phyloP scores from a whole-genome alignment of 208 protist genomes.

The Crithidia sp. region DNA sequence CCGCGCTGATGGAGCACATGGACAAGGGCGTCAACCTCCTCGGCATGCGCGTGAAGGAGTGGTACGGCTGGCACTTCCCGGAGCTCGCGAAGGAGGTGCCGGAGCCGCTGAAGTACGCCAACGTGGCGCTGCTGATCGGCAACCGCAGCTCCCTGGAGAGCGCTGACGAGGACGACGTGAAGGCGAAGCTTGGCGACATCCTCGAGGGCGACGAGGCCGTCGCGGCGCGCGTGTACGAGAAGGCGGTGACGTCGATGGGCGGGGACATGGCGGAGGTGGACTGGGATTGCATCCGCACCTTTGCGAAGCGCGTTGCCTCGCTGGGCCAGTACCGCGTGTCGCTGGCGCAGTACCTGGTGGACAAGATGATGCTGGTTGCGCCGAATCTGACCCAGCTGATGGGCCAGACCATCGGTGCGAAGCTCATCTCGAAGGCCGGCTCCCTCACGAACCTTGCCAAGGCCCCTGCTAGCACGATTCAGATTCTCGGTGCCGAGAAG shows the following conservation, averaged over 20 bases:
- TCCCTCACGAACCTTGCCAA: constrained; percentile 99
- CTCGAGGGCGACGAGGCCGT: constrained; percentile 85
- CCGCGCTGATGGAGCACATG: constrained; percentile 98
- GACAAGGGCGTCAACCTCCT: constrained; percentile 99
- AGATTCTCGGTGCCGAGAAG: constrained; percentile 99
- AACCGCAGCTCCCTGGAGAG: constrained; percentile 79
- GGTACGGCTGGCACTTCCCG: constrained; percentile 99
- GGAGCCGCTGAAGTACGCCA: constrained; percentile 96
- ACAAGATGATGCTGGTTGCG: constrained; percentile 96
- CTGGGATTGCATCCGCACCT: constrained; percentile 95
- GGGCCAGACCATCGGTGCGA: constrained; percentile 98
- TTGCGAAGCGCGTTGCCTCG: constrained; percentile 94
- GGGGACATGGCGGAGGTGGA: constrained; percentile 96
- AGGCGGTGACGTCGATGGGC: constrained; percentile 97
- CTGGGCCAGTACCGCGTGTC: constrained; percentile 92
- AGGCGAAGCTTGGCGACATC: constrained; percentile 76
- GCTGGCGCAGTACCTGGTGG: constrained; percentile 96
- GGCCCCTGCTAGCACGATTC: constrained; percentile 99
- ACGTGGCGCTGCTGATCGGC: constrained; percentile 90
- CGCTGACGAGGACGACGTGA: constrained; percentile 74
- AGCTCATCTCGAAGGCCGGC: constrained; percentile 98
- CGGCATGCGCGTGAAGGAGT: constrained; percentile 99
- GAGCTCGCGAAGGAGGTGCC: constrained; percentile 97
- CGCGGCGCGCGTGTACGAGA: constrained; percentile 89
- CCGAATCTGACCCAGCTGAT: constrained; percentile 99